phyloP scores from a whole-genome alignment of 106 monocot species.

The Dioscorea dumetorum region DNA sequence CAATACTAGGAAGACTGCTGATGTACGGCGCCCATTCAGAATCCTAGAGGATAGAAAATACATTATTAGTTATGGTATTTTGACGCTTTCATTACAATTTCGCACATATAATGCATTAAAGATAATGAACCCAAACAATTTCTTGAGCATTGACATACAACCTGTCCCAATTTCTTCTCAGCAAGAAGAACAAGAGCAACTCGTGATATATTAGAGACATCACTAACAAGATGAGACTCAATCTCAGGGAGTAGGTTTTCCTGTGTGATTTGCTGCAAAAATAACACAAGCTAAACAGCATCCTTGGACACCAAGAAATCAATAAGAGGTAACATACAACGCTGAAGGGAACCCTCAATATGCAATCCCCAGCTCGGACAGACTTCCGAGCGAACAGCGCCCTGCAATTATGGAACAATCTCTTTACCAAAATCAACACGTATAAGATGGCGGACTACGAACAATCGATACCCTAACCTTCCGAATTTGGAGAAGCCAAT shows the following conservation, averaged over 20 bases:
- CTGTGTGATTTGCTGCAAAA: constrained; percentile 59
- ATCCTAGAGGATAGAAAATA: constrained; percentile 27
- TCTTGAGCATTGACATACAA: constrained; percentile 13
- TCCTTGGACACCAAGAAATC: not conserved
- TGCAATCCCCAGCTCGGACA: constrained; percentile 62
- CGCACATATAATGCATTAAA: not conserved
- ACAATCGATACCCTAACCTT: constrained; percentile 22
- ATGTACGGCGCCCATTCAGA: constrained; percentile 82
- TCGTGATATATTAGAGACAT: constrained; percentile 34
- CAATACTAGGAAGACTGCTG: constrained; percentile 40
- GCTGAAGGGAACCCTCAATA: constrained; percentile 72
- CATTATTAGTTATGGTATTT: not conserved
- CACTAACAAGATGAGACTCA: constrained; percentile 23
- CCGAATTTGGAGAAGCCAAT: constrained; percentile 53
- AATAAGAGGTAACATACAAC: constrained; percentile 38
- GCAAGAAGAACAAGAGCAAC: constrained; percentile 63
- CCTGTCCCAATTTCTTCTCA: constrained; percentile 57
- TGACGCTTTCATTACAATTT: not conserved
- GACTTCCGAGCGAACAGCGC: constrained; percentile 56
- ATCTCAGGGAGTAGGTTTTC: constrained; percentile 40
- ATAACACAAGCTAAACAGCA: not conserved
- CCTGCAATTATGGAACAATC: constrained; percentile 19
- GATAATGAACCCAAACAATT: not conserved
- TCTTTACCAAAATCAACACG: not conserved
- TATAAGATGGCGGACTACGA: not conserved